Conservation (phyloP, 1,139 yeast genomes). For the Hyphopichia buzzinii region DNA sequence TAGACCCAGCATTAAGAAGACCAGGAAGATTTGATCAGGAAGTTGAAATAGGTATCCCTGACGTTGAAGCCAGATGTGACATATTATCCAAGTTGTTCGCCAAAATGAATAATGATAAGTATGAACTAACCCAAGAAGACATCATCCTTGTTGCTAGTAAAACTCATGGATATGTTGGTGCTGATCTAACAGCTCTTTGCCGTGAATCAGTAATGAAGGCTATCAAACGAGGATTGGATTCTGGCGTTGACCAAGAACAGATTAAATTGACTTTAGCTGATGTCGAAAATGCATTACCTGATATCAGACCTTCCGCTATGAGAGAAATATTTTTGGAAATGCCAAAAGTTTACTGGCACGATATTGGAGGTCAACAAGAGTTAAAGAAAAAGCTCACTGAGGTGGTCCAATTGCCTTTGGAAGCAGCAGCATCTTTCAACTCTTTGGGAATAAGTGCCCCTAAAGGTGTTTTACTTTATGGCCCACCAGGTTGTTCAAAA, state of each 20-base stretch:
- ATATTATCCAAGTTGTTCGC: slow-evolving; percentile 61
- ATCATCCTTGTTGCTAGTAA: slow-evolving; percentile 60
- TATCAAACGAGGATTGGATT: slow-evolving; percentile 55
- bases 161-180: slow-evolving; percentile 67
- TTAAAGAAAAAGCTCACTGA: slow-evolving; percentile 78
- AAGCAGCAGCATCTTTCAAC: slow-evolving; percentile 74
- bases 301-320: slow-evolving; percentile 94
- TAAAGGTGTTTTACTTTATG: slow-evolving; percentile 83
- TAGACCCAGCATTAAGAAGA: slow-evolving; percentile 57
- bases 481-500: slow-evolving; percentile 97
- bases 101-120: slow-evolving; percentile 57
- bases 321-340: slow-evolving; percentile 89
- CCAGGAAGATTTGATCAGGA: slow-evolving; percentile 89
- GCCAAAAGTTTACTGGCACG: slow-evolving; percentile 92
- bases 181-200: slow-evolving; percentile 84
- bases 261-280: slow-evolving; percentile 46
- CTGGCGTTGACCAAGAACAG: slow-evolving; percentile 17
- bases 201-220: slow-evolving; percentile 88
- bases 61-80: slow-evolving; percentile 61
- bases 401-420: slow-evolving; percentile 88
- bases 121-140: slow-evolving; percentile 50
- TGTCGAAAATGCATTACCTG: slow-evolving; percentile 65
- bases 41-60: slow-evolving; percentile 77
- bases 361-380: slow-evolving; percentile 92
- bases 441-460: slow-evolving; percentile 86